phyloP scores from a whole-genome alignment of 805 yeast genomes.

The Candida silvicultrix region DNA sequence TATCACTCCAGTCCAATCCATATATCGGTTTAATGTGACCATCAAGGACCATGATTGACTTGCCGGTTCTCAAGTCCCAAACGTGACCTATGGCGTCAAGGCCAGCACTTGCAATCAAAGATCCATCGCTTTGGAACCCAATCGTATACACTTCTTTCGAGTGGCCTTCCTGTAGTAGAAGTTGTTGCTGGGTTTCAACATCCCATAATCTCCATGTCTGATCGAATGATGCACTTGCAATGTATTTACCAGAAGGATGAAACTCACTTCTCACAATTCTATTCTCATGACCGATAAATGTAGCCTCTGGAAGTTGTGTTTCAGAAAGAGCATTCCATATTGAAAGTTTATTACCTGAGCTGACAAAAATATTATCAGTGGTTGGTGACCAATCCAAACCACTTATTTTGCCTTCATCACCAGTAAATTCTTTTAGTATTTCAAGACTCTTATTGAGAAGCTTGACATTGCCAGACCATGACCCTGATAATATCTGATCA shows the following conservation, averaged over 20 bases:
- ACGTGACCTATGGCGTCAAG: conserved; percentile 64
- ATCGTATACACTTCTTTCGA: conserved; percentile 60
- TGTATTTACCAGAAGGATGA: conserved; percentile 54
- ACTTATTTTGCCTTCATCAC: conserved; percentile 56
- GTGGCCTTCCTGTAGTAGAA: conserved; percentile 83
- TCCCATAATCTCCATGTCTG: conserved; percentile 91
- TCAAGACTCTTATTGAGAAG: conserved; percentile 39
- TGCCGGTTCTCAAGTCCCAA: conserved; percentile 87
- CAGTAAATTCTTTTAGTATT: conserved; percentile 13
- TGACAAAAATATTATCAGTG: conserved; percentile 26
- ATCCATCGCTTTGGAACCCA: conserved; percentile 70
- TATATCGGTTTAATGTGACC: conserved; percentile 74
- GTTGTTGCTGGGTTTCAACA: conserved; percentile 35
- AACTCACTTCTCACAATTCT: conserved; percentile 56
- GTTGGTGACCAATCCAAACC: conserved; percentile 60
- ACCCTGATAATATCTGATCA: conserved; percentile 50
- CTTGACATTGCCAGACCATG: conserved; percentile 77
- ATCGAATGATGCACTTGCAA: conserved; percentile 76
- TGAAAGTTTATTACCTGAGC: conserved; percentile 42
- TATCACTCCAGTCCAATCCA: conserved; percentile 64
- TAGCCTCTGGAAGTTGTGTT: conserved; percentile 11
- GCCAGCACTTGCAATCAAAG: conserved; percentile 72
- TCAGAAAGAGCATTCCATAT: too few species aligned
- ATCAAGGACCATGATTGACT: conserved; percentile 45
- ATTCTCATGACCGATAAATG: conserved; percentile 38